Percentiles rank a stretch among this genome's conserved stretches.
Conservation (phyloP, 345 rosid genomes). For the Balakata baccata region DNA sequence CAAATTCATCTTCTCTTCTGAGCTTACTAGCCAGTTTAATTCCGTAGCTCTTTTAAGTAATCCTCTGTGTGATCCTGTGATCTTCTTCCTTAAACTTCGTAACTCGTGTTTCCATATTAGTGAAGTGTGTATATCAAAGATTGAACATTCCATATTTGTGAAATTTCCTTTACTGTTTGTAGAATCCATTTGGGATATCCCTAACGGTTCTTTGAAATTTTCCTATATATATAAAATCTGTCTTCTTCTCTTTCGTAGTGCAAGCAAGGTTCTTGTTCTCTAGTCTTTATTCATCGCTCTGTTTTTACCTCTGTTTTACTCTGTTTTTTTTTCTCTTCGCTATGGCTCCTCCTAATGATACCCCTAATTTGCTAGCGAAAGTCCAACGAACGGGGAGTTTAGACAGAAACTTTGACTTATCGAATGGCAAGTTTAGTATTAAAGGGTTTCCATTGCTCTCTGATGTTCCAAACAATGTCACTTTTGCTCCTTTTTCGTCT, state of each 20-base stretch:
- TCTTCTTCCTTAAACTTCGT: not conserved
- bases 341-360: conserved; percentile 66
- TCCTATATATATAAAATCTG: not conserved
- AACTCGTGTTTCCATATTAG: not conserved
- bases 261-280: not conserved
- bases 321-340: conserved; percentile 6
- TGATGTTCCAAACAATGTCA: conserved; percentile 62
- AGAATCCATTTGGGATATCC: no score
- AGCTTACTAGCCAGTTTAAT: no score
- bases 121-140: not conserved
- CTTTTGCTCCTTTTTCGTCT: conserved; percentile 48
- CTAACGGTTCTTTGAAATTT: not conserved
- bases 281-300: not conserved
- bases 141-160: not conserved
- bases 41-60: no score
- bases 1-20: not conserved
- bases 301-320: conserved; percentile 3
- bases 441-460: conserved; percentile 50
- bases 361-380: conserved; percentile 20
- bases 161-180: not conserved
- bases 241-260: not conserved
- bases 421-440: conserved; percentile 43
- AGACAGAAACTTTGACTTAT: conserved; percentile 37
- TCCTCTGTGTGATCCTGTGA: not conserved
- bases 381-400: conserved; percentile 15